A percentile compares a stretch with the other conserved stretches of the same genome.
Evolutionary conservation across 768 basidiomycete genomes (phyloP).

Genomic region (Wakefieldia striispora): DNA sequence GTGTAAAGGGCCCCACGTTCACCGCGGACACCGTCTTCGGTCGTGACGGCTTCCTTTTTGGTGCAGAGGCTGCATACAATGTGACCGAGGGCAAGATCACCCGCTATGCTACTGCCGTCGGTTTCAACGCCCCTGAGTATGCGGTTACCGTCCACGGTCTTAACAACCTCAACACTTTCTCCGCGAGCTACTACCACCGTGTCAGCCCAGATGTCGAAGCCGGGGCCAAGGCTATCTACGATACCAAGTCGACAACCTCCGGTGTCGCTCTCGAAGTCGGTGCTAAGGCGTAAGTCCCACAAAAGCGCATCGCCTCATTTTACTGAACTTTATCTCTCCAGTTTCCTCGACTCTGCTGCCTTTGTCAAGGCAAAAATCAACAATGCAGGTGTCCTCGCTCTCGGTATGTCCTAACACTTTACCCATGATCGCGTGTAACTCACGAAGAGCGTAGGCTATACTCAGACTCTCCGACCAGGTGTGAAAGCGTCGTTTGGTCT

Average conservation of each 20-base stretch:
- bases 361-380: slow-evolving; percentile 99
- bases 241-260: slow-evolving; percentile 84
- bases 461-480: slow-evolving; percentile 90
- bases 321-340: slow-evolving; percentile 23
- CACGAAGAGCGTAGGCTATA: slow-evolving; percentile 58
- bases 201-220: slow-evolving; percentile 90
- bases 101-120: slow-evolving; percentile 88
- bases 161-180: slow-evolving; percentile 90
- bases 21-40: slow-evolving; percentile 94
- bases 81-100: slow-evolving; percentile 90
- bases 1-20: slow-evolving; percentile 88
- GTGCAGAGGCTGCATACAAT: slow-evolving; percentile 96
- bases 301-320: neutral
- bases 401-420: slow-evolving; percentile 47
- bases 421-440: slow-evolving; percentile 1
- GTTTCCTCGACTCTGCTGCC: slow-evolving; percentile 82
- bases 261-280: slow-evolving; percentile 93
- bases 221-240: slow-evolving; percentile 95
- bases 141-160: slow-evolving; percentile 92
- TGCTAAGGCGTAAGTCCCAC: slow-evolving; percentile 76
- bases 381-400: slow-evolving; percentile 87
- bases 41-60: slow-evolving; percentile 95
- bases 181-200: slow-evolving; percentile 98
- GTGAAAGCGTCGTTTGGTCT: slow-evolving; percentile 93
- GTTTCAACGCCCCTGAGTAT: slow-evolving; percentile 96